Conservation (phyloP, 805 yeast species). For the Suhomyces pyralidae region DNA sequence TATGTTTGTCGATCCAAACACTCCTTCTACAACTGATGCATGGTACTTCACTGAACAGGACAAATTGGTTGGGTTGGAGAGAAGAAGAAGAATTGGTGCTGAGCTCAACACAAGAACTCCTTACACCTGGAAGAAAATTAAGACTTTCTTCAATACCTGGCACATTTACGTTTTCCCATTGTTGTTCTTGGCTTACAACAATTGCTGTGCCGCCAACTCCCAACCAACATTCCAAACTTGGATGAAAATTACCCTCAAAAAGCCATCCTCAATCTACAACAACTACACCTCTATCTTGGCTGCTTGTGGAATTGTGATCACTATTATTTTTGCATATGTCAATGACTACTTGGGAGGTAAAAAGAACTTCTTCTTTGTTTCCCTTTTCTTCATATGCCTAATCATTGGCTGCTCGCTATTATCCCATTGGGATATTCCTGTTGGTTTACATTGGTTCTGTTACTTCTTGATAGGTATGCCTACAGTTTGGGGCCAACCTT, state of each 20-base stretch:
- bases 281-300: conserved; percentile 29
- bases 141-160: conserved; percentile 46
- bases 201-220: conserved; percentile 26
- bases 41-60: conserved; percentile 44
- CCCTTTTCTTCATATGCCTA: conserved; percentile 35
- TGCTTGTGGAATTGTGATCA: conserved; percentile 13
- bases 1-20: conserved; percentile 43
- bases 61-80: conserved; percentile 44
- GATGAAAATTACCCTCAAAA: conserved; percentile 30
- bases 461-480: conserved; percentile 50
- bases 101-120: conserved; percentile 40
- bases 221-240: conserved; percentile 40
- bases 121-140: conserved; percentile 40
- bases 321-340: conserved; percentile 11
- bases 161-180: conserved; percentile 46
- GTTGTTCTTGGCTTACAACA: conserved; percentile 36
- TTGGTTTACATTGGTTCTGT: conserved; percentile 48
- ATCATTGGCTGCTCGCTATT: conserved; percentile 43
- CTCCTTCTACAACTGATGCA: conserved; percentile 43
- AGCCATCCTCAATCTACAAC: conserved; percentile 30
- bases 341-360: conserved; percentile 33
- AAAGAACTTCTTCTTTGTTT: conserved; percentile 36
- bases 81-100: conserved; percentile 33
- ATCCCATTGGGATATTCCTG: conserved; percentile 48
- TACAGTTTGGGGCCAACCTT: conserved; percentile 52